A percentile compares a stretch with the other conserved stretches of the same genome.
Conservation (phyloP, 2,329 filamentous ascomycete species). For the Colletotrichum spinosum region DNA sequence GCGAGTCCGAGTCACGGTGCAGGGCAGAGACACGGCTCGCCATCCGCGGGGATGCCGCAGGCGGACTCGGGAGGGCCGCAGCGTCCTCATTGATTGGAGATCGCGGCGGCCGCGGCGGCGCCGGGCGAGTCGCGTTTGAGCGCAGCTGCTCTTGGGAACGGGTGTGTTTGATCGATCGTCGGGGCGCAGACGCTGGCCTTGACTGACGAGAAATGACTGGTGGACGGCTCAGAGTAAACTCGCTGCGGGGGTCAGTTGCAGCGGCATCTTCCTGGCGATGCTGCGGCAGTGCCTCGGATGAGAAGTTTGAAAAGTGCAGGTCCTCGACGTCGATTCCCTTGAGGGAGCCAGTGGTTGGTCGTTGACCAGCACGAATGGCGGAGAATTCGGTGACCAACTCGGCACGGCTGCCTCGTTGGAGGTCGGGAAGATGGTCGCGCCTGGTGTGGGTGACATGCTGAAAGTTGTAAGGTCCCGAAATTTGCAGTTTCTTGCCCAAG, state of each 20-base stretch:
- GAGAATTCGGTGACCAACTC: constrained; percentile 59
- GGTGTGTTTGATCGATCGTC: constrained; percentile 55
- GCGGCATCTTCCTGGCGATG: constrained; percentile 28
- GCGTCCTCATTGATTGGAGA: constrained; percentile 52
- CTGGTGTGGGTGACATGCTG: constrained; percentile 72
- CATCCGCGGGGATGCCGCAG: constrained; percentile 62
- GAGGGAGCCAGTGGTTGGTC: constrained; percentile 48
- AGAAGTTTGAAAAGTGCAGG: constrained; percentile 60
- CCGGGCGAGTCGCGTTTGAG: constrained; percentile 56
- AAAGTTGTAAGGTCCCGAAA: constrained; percentile 75
- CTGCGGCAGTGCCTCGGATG: constrained; percentile 53
- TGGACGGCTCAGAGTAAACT: constrained; percentile 13
- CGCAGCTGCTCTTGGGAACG: constrained; percentile 64
- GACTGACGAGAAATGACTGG: constrained; percentile 17
- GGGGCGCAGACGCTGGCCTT: constrained; percentile 39
- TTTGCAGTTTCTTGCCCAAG: constrained; percentile 59
- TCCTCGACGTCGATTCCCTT: constrained; percentile 54
- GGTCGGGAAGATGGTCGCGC: constrained; percentile 58
- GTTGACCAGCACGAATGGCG: constrained; percentile 51
- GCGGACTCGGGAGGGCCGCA: constrained; percentile 47
- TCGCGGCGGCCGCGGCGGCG: constrained; percentile 57
- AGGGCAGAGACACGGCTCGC: constrained; percentile 65
- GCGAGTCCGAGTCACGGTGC: constrained; percentile 56
- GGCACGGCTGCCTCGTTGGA: constrained; percentile 53
- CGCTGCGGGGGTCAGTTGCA: constrained; percentile 11